phyloP scores from a whole-genome alignment of 257 asterid genomes.

The Anisodus acutangulus region DNA sequence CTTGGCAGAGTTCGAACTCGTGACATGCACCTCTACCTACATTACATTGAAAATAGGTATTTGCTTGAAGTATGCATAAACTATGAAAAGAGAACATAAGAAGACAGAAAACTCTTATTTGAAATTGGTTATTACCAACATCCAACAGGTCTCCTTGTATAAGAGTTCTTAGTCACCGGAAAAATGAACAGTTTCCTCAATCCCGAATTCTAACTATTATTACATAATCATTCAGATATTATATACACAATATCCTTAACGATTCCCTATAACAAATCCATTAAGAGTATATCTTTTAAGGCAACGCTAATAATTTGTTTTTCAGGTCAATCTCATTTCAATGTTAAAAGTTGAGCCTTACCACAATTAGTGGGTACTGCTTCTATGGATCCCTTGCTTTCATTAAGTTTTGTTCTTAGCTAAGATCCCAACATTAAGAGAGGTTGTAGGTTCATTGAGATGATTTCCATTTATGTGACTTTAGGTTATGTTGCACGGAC shows the following conservation, averaged over 20 bases:
- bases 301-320: background rate
- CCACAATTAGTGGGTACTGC: background rate
- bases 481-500: background rate
- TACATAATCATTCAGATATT: background rate
- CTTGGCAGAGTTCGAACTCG: background rate
- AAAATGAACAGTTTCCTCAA: background rate
- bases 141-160: background rate
- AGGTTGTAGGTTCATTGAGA: background rate
- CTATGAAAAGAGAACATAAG: background rate
- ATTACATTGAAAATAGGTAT: background rate
- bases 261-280: constrained; percentile 7
- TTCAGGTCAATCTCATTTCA: background rate
- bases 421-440: background rate
- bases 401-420: background rate
- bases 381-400: background rate
- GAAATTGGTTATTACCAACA: background rate
- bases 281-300: background rate
- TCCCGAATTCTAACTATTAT: background rate
- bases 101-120: background rate
- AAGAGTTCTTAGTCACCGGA: background rate
- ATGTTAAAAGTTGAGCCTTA: background rate
- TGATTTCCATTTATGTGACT: background rate
- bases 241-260: background rate
- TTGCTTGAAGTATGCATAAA: background rate
- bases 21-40: background rate